A percentile compares a stretch with the other conserved stretches of the same genome.
These are phyloP conservation scores for Lactarius pseudohatsudake DNA, from an alignment of 768 basidiomycete species.

Conservation along the genomic window DNA sequence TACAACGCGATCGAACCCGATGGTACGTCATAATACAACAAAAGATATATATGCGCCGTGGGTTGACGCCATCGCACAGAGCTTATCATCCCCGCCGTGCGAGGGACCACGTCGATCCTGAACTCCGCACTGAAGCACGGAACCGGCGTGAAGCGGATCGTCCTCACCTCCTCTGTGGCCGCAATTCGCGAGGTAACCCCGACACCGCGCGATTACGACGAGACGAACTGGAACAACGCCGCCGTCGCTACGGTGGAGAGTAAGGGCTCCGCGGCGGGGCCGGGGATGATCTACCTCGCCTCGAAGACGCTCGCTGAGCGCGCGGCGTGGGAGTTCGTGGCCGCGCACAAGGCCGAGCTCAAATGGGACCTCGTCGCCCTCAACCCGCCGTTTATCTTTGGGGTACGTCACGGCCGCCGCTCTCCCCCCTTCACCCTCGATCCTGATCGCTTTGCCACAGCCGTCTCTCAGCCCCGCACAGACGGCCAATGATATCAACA, in stretches of 20 bases:
- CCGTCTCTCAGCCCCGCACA: slow-evolving; percentile 34
- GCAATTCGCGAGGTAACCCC: slow-evolving; percentile 38
- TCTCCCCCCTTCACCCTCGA: background rate
- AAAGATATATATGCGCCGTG: background rate
- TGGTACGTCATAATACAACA: slow-evolving; percentile 25
- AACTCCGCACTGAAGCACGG: slow-evolving; percentile 55
- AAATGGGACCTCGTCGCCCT: slow-evolving; percentile 53
- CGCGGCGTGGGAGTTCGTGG: slow-evolving; percentile 52
- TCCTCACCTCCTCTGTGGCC: slow-evolving; percentile 60
- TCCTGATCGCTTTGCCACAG: slow-evolving; percentile 15
- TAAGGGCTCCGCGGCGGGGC: slow-evolving; percentile 46
- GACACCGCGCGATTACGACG: slow-evolving; percentile 28
- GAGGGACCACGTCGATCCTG: slow-evolving; percentile 66
- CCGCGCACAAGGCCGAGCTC: slow-evolving; percentile 44
- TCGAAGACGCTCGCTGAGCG: slow-evolving; percentile 61
- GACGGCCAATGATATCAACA: slow-evolving; percentile 20
- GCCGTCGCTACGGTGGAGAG: slow-evolving; percentile 46
- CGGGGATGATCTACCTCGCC: slow-evolving; percentile 50
- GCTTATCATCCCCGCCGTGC: slow-evolving; percentile 66
- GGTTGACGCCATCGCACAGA: slow-evolving; percentile 39
- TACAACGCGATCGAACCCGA: slow-evolving; percentile 44
- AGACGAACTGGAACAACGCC: slow-evolving; percentile 54
- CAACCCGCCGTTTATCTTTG: slow-evolving; percentile 49
- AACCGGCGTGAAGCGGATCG: slow-evolving; percentile 58
- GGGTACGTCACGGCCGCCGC: background rate